Evolutionary conservation across 768 basidiomycete genomes (phyloP).

Genomic region (Amanita fuliginea): DNA sequence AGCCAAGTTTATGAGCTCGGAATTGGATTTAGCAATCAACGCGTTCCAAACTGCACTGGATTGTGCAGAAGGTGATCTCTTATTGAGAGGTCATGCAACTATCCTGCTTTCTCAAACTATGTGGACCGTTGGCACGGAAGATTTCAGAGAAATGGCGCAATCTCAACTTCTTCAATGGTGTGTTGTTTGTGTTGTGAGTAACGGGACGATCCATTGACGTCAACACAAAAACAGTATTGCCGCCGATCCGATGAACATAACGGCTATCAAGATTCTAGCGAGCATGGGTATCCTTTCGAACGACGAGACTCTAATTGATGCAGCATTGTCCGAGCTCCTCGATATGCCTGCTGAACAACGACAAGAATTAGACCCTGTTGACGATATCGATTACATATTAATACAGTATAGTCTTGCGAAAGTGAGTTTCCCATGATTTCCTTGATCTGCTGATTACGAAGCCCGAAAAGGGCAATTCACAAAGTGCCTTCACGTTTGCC

Average conservation of each 20-base stretch:
- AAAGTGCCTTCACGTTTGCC: constrained; percentile 37
- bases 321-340: constrained; percentile 74
- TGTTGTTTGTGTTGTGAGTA: constrained; percentile 10
- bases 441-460: not conserved
- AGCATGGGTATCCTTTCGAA: constrained; percentile 82
- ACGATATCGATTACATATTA: constrained; percentile 64
- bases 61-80: constrained; percentile 34
- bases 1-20: constrained; percentile 53
- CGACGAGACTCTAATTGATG: constrained; percentile 75
- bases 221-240: constrained; percentile 44
- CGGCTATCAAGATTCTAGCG: constrained; percentile 73
- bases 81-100: constrained; percentile 53
- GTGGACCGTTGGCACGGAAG: constrained; percentile 73
- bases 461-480: constrained; percentile 30
- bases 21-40: constrained; percentile 51
- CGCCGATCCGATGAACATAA: constrained; percentile 64
- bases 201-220: constrained; percentile 2
- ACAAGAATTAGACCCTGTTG: constrained; percentile 52
- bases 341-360: constrained; percentile 57
- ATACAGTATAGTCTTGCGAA: constrained; percentile 63
- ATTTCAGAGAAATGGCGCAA: constrained; percentile 70
- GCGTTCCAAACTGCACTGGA: constrained; percentile 59
- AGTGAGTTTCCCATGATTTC: constrained; percentile 28
- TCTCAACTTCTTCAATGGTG: constrained; percentile 75
- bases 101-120: constrained; percentile 78